Evolutionary conservation across 2,329 filamentous ascomycete species (phyloP).

Genomic region (Elsinoe fawcettii): DNA sequence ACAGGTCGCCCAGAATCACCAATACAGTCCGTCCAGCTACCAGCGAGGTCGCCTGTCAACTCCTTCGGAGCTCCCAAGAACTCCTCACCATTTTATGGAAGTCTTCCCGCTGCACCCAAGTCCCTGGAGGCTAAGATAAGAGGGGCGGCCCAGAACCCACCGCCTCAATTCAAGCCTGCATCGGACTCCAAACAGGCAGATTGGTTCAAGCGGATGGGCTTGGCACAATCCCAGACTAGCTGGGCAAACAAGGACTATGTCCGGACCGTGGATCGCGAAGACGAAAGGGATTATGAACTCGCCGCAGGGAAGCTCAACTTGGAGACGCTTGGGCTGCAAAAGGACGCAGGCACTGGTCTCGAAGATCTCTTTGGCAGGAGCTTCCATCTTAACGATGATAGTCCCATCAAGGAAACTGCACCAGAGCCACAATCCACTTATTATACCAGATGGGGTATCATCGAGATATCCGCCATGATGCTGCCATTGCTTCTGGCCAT

Average conservation of each 20-base stretch:
- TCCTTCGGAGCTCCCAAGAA: constrained; percentile 33
- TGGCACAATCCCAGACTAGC: constrained; percentile 10
- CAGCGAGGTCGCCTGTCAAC: constrained; percentile 23
- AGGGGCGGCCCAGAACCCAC: constrained; percentile 41
- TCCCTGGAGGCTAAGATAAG: constrained; percentile 55
- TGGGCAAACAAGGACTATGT: constrained; percentile 16
- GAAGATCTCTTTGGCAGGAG: constrained; percentile 19
- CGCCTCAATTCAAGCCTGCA: constrained; percentile 18
- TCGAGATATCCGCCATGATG: background rate
- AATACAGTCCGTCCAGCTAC: constrained; percentile 1
- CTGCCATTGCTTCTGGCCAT: background rate
- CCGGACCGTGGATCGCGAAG: constrained; percentile 13
- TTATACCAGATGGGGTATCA: background rate
- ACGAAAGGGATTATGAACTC: constrained; percentile 13
- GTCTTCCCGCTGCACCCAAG: constrained; percentile 60
- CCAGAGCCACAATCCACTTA: background rate
- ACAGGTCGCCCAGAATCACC: background rate
- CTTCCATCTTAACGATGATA: constrained; percentile 17
- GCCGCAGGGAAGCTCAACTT: constrained; percentile 16
- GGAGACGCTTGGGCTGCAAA: constrained; percentile 1
- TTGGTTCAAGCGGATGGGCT: constrained; percentile 19
- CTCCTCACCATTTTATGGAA: constrained; percentile 58
- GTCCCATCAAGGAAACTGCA: constrained; percentile 6
- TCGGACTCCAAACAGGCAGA: constrained; percentile 18
- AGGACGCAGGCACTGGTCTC: constrained; percentile 17